Evolutionary conservation across 108 stramenopile genomes (phyloP), one percentile per base, ranked within the genome.

Genomic region (Stephanodiscus minutulus): DNA sequence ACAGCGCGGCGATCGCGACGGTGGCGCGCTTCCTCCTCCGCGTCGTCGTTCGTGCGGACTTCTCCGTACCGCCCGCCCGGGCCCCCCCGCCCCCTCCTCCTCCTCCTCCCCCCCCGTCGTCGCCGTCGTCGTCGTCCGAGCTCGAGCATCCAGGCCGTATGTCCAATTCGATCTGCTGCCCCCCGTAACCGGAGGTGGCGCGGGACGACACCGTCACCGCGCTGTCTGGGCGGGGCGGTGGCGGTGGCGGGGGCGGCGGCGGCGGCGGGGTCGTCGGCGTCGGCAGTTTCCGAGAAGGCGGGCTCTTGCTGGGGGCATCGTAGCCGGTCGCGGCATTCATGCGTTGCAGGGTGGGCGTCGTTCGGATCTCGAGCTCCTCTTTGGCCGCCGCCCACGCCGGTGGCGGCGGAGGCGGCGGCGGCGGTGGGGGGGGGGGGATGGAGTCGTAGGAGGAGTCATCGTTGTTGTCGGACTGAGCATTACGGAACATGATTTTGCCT

Each of bases 281-380:
- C 21, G 44, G 31, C 39, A 9, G 39, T n/a, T 33, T 33, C 5
- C 31, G 31, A 33, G 31, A 5, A 33, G 43, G 0, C 13, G 43
- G 15, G 15, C 13, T 33, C 31, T 33, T 33, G 2, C 5, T 33
- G 31, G 52, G 11, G n/a, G 15, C 21, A 22, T 6, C 41, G 64
- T 10, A 33, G 39, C 31, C 22, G 27, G 29, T 13, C 35, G 8
- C 22, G 48, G 48, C 6, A 49, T 57, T 41, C 39, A 33, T 33
- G 0, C 64, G 64, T 44, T 61, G 59, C 7, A 75, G 59, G 17
- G 46, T 35, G 27, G 75, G 75, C 12, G 75, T 76, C 61, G 62
- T 62, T 68, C 68, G 75, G 12, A 76, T 76, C 41, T 76, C 75
- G 24, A 76, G 48, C 35, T 68, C 75, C 35, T 76, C 75, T 37